A percentile compares a stretch with the other conserved stretches of the same genome.
Evolutionary conservation across 2,329 filamentous ascomycete genomes (phyloP).

Genomic region (Ophiostoma montium): DNA sequence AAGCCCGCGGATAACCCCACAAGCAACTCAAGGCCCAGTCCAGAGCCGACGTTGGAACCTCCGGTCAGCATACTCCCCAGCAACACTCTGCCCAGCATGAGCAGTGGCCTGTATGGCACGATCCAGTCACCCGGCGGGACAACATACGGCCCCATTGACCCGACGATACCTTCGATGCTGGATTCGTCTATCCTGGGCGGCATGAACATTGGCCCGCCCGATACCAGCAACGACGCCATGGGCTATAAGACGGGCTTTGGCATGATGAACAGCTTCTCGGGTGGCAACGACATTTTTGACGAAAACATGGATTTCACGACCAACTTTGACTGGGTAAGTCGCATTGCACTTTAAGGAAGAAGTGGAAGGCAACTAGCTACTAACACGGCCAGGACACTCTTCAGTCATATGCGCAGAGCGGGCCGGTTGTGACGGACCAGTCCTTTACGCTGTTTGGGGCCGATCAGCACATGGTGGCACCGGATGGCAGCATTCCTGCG

Average conservation of each 20-base stretch:
- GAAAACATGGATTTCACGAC: conserved; percentile 30
- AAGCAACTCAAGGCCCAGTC: conserved; percentile 21
- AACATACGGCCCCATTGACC: conserved; percentile 31
- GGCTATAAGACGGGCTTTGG: conserved; percentile 18
- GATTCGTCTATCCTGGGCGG: not conserved
- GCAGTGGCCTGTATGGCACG: conserved; percentile 13
- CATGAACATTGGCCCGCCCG: conserved; percentile 18
- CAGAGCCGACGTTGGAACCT: conserved; percentile 23
- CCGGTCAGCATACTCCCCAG: conserved; percentile 27
- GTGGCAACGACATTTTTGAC: conserved; percentile 4
- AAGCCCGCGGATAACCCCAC: no score
- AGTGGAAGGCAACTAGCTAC: not conserved
- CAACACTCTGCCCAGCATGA: conserved; percentile 12
- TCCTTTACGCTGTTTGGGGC: conserved; percentile 34
- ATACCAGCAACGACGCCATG: conserved; percentile 22
- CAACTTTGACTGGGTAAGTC: conserved; percentile 47
- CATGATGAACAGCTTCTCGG: conserved; percentile 33
- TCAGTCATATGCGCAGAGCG: conserved; percentile 42
- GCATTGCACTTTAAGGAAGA: no score
- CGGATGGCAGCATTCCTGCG: not conserved
- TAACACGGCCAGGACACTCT: conserved; percentile 31
- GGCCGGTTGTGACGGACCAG: conserved; percentile 37
- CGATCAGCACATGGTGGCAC: not conserved
- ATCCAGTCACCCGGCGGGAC: conserved; percentile 27
- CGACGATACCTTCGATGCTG: conserved; percentile 19